These are phyloP conservation scores for Phalaenopsis equestris DNA, from an alignment of 106 monocot species.

Conservation along the genomic window DNA sequence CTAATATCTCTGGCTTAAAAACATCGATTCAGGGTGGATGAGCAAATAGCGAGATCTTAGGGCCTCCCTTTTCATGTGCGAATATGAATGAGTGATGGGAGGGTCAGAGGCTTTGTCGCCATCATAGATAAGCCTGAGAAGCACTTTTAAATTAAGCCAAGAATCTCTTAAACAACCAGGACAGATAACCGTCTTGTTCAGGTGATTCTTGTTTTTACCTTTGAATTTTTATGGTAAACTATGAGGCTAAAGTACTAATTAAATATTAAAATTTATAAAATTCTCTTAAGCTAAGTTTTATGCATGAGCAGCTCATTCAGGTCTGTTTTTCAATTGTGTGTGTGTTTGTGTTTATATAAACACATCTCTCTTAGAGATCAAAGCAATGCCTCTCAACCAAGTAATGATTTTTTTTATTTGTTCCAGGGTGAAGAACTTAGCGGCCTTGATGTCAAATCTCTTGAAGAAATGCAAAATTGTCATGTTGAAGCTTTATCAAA, in stretches of 20 bases:
- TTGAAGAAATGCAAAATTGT: conserved; percentile 75
- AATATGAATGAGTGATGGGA: too few relatives aligned
- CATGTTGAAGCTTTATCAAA: conserved; percentile 86
- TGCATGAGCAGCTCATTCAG: neutral
- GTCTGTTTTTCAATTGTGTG: neutral
- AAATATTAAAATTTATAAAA: neutral
- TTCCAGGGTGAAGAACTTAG: conserved; percentile 72
- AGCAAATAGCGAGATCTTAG: too few relatives aligned
- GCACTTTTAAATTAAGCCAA: neutral
- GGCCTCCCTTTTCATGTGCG: too few relatives aligned
- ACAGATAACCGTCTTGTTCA: neutral
- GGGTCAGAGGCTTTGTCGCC: too few relatives aligned
- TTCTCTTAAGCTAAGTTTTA: neutral
- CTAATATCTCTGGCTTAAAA: too few relatives aligned
- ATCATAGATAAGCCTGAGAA: neutral
- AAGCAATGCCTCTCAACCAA: neutral
- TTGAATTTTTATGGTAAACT: neutral
- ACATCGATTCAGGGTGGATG: too few relatives aligned
- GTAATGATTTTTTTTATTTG: conserved; percentile 2
- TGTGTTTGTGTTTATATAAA: too few relatives aligned
- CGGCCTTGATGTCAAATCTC: conserved; percentile 43
- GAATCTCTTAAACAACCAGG: neutral
- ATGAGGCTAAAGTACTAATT: neutral
- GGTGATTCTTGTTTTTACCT: neutral
- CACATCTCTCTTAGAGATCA: neutral